These are phyloP conservation scores for Haberlea rhodopensis DNA, from an alignment of 257 asterid genomes.

Conservation along the genomic window DNA sequence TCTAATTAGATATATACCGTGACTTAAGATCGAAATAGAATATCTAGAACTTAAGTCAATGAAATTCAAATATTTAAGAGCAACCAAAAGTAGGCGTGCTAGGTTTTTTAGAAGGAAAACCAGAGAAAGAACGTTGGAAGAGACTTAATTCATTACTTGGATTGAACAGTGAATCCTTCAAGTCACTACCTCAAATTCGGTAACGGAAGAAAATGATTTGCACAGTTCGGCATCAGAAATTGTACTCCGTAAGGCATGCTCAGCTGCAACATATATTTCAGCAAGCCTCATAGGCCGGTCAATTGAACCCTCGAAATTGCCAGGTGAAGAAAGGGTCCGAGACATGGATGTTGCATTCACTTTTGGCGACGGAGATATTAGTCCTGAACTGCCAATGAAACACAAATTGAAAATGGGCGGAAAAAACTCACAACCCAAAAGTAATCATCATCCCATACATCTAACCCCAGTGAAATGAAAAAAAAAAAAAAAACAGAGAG, in stretches of 20 bases:
- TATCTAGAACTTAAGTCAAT: conserved; percentile 11
- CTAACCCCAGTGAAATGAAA: conserved; percentile 11
- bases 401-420: conserved; percentile 34
- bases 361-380: conserved; percentile 40
- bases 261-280: conserved; percentile 90
- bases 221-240: conserved; percentile 64
- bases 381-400: conserved; percentile 71
- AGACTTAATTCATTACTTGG: conserved; percentile 11
- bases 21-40: conserved; percentile 6
- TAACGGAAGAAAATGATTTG: conserved; percentile 74
- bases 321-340: conserved; percentile 85
- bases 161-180: conserved; percentile 18
- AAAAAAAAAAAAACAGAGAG: conserved; percentile 4
- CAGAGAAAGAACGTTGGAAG: conserved; percentile 5
- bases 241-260: conserved; percentile 80
- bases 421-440: conserved; percentile 15
- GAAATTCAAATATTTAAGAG: conserved; percentile 7
- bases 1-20: not conserved
- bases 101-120: conserved; percentile 11
- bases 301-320: conserved; percentile 70
- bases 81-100: not conserved
- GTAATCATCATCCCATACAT: conserved; percentile 16
- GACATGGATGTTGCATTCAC: conserved; percentile 55
- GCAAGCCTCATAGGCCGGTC: conserved; percentile 96
- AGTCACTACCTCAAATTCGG: conserved; percentile 79